phyloP scores from a whole-genome alignment of 1,284 basidiomycete genomes.

The Pyrrhoderma lamaoense region DNA sequence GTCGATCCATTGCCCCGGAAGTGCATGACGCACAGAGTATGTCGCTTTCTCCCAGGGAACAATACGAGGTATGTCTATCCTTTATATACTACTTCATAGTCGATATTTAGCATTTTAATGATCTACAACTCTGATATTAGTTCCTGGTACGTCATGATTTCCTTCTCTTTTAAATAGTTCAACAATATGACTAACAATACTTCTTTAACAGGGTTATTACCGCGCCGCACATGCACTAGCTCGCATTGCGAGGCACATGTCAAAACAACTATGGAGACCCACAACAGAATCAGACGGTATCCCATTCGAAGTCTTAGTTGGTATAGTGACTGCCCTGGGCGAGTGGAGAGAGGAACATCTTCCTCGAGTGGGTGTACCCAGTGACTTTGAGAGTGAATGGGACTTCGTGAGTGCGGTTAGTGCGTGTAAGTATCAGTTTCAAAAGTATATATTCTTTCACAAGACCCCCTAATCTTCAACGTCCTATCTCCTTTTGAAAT shows the following conservation, averaged over 20 bases:
- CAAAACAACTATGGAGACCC: slow-evolving; percentile 72
- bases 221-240: slow-evolving; percentile 75
- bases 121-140: slow-evolving; percentile 21
- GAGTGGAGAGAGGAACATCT: slow-evolving; percentile 77
- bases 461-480: too few species aligned
- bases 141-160: slow-evolving; percentile 31
- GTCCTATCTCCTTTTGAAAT: too few species aligned
- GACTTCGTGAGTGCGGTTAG: slow-evolving; percentile 80
- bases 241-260: slow-evolving; percentile 71
- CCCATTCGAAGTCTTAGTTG: slow-evolving; percentile 52
- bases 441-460: too few species aligned
- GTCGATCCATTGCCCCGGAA: slow-evolving; percentile 53
- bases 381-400: slow-evolving; percentile 78
- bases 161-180: slow-evolving; percentile 5
- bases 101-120: slow-evolving; percentile 6
- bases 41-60: slow-evolving; percentile 60
- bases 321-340: slow-evolving; percentile 53
- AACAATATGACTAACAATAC: not conserved
- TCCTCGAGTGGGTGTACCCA: slow-evolving; percentile 74
- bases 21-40: slow-evolving; percentile 38
- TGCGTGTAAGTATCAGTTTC: slow-evolving; percentile 56
- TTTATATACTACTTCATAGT: slow-evolving; percentile 11
- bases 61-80: slow-evolving; percentile 50
- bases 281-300: slow-evolving; percentile 70
- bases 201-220: slow-evolving; percentile 56